Evolutionary conservation across 306 rosid species (phyloP).

Genomic region (Cucumis cinereus): DNA sequence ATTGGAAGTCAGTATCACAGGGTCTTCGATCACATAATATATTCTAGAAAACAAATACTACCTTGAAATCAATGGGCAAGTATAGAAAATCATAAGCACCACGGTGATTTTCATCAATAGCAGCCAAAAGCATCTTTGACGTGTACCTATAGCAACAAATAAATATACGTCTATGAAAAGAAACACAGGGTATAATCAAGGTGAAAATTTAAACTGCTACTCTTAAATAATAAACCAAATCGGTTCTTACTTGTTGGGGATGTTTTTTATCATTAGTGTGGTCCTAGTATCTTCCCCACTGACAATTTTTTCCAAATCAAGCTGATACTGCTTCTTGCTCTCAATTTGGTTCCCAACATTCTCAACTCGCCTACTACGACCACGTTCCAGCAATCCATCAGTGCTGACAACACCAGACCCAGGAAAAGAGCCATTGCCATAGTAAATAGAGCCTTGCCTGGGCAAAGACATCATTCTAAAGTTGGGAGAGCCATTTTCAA

Average conservation of each 20-base stretch:
- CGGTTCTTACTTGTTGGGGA: constrained; percentile 76
- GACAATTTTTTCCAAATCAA: constrained; percentile 73
- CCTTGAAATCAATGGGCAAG: constrained; percentile 92
- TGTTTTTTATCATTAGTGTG: constrained; percentile 88
- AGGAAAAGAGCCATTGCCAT: constrained; percentile 51
- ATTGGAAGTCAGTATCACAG: constrained; percentile 6
- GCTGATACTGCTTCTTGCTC: constrained; percentile 78
- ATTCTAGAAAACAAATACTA: constrained; percentile 16
- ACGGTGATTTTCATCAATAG: constrained; percentile 76
- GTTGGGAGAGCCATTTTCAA: constrained; percentile 56
- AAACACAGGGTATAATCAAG: background rate
- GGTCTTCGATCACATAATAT: background rate
- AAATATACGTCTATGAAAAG: background rate
- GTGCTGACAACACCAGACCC: constrained; percentile 36
- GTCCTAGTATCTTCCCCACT: constrained; percentile 81
- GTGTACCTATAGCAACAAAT: constrained; percentile 42
- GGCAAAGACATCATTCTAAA: constrained; percentile 74
- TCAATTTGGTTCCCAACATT: constrained; percentile 49
- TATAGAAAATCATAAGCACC: constrained; percentile 83
- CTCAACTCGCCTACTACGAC: constrained; percentile 59
- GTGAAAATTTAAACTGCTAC: background rate
- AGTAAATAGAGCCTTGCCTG: constrained; percentile 49
- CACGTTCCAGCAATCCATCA: constrained; percentile 53
- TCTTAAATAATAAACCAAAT: background rate
- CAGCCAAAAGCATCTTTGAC: constrained; percentile 81